A percentile compares a stretch with the other conserved stretches of the same genome.
phyloP scores from a whole-genome alignment of 2,329 filamentous ascomycete genomes.

The Hypoxylon sp. region DNA sequence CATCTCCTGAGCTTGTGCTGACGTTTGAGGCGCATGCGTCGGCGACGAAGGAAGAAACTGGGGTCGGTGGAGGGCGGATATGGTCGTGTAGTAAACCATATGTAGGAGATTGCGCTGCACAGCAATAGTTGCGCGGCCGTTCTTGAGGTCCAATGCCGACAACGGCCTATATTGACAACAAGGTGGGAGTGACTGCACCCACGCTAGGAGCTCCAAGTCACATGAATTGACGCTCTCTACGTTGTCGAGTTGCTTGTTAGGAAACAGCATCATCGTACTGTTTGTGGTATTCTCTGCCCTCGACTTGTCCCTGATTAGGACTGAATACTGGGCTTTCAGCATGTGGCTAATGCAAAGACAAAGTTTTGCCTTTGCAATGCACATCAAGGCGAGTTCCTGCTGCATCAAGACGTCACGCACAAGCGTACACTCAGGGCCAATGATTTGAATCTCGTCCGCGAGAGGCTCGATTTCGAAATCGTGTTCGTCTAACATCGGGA shows the following conservation, averaged over 20 bases:
- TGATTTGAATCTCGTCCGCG: conserved; percentile 76
- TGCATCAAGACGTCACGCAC: conserved; percentile 81
- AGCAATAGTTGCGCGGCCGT: conserved; percentile 71
- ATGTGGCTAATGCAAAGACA: conserved; percentile 92
- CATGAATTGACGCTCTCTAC: conserved; percentile 83
- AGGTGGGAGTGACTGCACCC: conserved; percentile 79
- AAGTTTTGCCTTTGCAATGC: conserved; percentile 90
- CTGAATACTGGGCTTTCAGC: conserved; percentile 91
- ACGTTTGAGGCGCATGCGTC: conserved; percentile 64
- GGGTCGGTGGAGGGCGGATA: conserved; percentile 91
- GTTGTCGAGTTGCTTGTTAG: conserved; percentile 88
- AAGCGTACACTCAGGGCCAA: conserved; percentile 79
- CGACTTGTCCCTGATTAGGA: conserved; percentile 86
- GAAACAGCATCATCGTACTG: conserved; percentile 89
- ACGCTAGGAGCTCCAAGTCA: conserved; percentile 83
- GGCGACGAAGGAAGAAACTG: conserved; percentile 87
- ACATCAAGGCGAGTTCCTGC: conserved; percentile 85
- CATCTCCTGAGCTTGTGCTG: conserved; percentile 82
- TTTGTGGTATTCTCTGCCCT: conserved; percentile 82
- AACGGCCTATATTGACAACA: conserved; percentile 78
- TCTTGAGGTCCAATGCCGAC: conserved; percentile 68
- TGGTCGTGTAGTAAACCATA: conserved; percentile 93
- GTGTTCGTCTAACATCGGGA: conserved; percentile 86
- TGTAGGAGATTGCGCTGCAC: conserved; percentile 89
- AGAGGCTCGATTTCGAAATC: conserved; percentile 86